phyloP scores from a whole-genome alignment of 257 asterid species.

The Salvia hispanica region DNA sequence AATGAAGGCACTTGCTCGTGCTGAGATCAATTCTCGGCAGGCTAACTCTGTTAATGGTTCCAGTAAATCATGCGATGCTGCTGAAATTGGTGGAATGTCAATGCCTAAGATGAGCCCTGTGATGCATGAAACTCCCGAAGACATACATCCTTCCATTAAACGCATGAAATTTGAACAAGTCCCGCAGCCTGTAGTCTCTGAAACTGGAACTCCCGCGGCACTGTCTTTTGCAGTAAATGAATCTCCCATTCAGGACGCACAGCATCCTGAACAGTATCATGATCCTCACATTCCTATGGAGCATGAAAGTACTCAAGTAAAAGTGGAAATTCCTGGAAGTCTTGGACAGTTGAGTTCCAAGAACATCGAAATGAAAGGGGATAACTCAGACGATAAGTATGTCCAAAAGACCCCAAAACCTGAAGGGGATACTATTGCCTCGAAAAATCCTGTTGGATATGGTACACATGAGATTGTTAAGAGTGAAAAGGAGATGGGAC shows the following conservation, averaged over 20 bases:
- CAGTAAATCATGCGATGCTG: conserved; percentile 49
- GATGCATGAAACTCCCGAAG: conserved; percentile 57
- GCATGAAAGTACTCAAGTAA: conserved; percentile 53
- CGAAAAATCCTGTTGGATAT: conserved; percentile 47
- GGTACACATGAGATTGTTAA: conserved; percentile 50
- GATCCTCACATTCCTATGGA: conserved; percentile 46
- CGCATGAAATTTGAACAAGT: conserved; percentile 87
- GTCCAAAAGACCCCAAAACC: conserved; percentile 46
- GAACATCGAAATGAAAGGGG: conserved; percentile 44
- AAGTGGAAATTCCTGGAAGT: conserved; percentile 56
- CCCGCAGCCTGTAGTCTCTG: conserved; percentile 54
- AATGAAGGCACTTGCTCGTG: conserved; percentile 46
- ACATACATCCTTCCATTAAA: conserved; percentile 70
- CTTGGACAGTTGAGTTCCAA: conserved; percentile 51
- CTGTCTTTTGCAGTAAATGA: conserved; percentile 50
- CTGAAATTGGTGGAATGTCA: conserved; percentile 50
- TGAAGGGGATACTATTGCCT: conserved; percentile 46
- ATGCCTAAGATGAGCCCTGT: conserved; percentile 45
- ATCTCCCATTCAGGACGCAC: conserved; percentile 43
- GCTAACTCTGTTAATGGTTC: conserved; percentile 50
- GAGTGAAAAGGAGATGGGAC: conserved; percentile 57
- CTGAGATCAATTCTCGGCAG: not conserved
- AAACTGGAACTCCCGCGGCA: conserved; percentile 45
- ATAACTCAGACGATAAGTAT: conserved; percentile 41
- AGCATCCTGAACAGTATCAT: conserved; percentile 42